phyloP scores from a whole-genome alignment of 257 asterid genomes.

The Linderniella brevidens region DNA sequence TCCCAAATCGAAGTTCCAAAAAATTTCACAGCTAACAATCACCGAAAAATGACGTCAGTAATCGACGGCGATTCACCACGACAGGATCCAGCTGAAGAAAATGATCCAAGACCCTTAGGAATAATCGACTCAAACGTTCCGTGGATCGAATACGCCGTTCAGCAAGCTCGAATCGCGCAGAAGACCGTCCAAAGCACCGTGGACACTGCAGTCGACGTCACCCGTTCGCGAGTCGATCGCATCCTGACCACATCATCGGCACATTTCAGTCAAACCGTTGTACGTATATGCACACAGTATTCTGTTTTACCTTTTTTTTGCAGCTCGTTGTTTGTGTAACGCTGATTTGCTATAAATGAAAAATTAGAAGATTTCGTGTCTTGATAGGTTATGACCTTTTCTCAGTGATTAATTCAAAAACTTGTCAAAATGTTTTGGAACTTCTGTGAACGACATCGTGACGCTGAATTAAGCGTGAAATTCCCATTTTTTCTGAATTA shows the following conservation, averaged over 20 bases:
- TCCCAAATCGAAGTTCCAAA: no score
- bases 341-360: neutral
- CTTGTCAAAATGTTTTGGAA: no score
- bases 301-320: slow-evolving; percentile 3
- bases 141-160: slow-evolving; percentile 48
- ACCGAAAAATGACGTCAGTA: slow-evolving; percentile 17
- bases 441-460: no score
- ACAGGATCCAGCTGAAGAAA: slow-evolving; percentile 12
- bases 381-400: no score
- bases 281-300: slow-evolving; percentile 11
- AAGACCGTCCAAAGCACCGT: slow-evolving; percentile 29
- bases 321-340: neutral
- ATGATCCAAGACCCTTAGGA: slow-evolving; percentile 6
- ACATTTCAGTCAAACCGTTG: slow-evolving; percentile 68
- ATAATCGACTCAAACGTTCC: neutral
- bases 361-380: no score
- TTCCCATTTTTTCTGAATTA: no score
- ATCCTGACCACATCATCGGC: slow-evolving; percentile 64
- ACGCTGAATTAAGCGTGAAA: no score
- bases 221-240: slow-evolving; percentile 62
- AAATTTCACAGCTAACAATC: no score
- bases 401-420: no score
- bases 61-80: slow-evolving; percentile 34
- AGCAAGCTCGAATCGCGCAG: slow-evolving; percentile 57
- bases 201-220: slow-evolving; percentile 42